These are phyloP conservation scores for Davidsoniella neocaledoniae DNA, from an alignment of 2,329 filamentous ascomycete species.

Conservation along the genomic window DNA sequence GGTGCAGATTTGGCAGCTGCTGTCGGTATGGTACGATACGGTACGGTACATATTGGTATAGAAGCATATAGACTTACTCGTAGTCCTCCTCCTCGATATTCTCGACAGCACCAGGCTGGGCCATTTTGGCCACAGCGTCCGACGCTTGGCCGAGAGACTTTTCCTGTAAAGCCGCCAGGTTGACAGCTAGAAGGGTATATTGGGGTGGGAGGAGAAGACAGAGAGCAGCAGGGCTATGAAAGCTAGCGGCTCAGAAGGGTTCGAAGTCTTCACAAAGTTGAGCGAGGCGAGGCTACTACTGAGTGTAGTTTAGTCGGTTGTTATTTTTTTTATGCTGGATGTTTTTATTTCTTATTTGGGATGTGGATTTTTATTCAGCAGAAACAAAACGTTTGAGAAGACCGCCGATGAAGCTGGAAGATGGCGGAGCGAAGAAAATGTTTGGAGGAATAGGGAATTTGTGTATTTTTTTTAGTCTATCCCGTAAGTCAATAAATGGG, in stretches of 20 bases:
- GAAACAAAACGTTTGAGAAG: not conserved
- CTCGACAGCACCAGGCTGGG: constrained; percentile 47
- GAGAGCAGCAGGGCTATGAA: constrained; percentile 1
- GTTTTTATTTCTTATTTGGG: too few relatives aligned
- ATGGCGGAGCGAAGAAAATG: not conserved
- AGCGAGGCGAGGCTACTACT: not conserved
- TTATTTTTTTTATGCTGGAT: too few relatives aligned
- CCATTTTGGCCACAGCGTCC: constrained; percentile 52
- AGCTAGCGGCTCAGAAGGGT: not conserved
- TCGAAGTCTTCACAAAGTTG: not conserved
- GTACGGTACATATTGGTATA: not conserved
- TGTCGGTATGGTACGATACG: too few relatives aligned
- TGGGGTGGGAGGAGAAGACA: not conserved
- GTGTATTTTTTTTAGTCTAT: not conserved
- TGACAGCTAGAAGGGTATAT: constrained; percentile 21
- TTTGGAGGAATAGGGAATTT: not conserved
- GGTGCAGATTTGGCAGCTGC: not conserved
- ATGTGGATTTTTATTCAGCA: too few relatives aligned
- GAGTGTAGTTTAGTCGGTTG: too few relatives aligned
- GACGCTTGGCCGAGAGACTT: constrained; percentile 45
- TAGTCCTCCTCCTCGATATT: constrained; percentile 38
- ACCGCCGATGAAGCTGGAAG: too few relatives aligned
- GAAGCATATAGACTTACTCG: constrained; percentile 34
- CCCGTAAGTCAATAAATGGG: not conserved
- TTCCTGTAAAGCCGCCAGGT: constrained; percentile 44